phyloP scores from a whole-genome alignment of 2,329 filamentous ascomycete species.

The Aspergillus sp. region DNA sequence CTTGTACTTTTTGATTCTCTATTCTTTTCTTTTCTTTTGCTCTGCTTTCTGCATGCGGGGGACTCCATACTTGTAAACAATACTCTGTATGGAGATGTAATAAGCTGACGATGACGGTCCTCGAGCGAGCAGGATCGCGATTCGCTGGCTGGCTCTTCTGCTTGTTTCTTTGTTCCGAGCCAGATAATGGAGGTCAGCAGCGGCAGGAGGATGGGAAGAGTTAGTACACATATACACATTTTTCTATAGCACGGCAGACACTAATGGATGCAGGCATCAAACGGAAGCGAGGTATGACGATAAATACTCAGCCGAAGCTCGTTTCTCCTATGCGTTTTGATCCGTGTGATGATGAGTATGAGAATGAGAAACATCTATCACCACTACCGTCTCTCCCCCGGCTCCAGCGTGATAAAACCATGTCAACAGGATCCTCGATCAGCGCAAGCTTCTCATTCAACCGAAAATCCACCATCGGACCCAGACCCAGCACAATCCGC shows the following conservation, averaged over 20 bases:
- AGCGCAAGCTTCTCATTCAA: slow-evolving; percentile 36
- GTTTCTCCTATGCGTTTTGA: slow-evolving; percentile 41
- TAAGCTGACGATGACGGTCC: slow-evolving; percentile 23
- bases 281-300: slow-evolving; percentile 32
- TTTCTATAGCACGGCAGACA: slow-evolving; percentile 2
- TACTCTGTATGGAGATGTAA: slow-evolving; percentile 19
- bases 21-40: slow-evolving; percentile 4
- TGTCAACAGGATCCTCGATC: slow-evolving; percentile 33
- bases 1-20: not conserved
- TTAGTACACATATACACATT: slow-evolving; percentile 11
- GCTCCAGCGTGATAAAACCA: slow-evolving; percentile 31
- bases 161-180: slow-evolving; percentile 22
- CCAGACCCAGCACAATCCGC: slow-evolving; percentile 28
- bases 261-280: slow-evolving; percentile 26
- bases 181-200: slow-evolving; percentile 19
- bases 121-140: slow-evolving; percentile 34
- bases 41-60: slow-evolving; percentile 5
- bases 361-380: slow-evolving; percentile 22
- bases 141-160: slow-evolving; percentile 37
- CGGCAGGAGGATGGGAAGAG: slow-evolving; percentile 17
- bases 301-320: slow-evolving; percentile 42
- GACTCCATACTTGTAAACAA: slow-evolving; percentile 4
- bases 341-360: slow-evolving; percentile 33
- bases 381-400: slow-evolving; percentile 8
- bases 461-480: slow-evolving; percentile 24